Conservation (phyloP, 164 flowering plant genomes). For the Nelumbo lutea region DNA sequence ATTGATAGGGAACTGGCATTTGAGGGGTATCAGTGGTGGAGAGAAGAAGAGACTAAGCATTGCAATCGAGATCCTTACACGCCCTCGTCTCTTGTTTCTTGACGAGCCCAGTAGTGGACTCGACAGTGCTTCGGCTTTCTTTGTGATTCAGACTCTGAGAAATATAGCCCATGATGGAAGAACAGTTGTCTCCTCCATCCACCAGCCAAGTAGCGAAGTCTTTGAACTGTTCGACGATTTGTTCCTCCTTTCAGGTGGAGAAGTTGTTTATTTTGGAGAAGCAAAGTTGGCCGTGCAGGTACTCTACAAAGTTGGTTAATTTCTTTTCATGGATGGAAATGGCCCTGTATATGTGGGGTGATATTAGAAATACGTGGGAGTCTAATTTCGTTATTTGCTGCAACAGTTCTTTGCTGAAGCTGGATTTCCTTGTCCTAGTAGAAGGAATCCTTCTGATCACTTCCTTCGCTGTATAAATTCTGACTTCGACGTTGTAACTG, state of each 20-base stretch:
- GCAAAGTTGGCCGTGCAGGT: conserved; percentile 62
- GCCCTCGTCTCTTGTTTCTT: conserved; percentile 58
- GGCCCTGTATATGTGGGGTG: too few species aligned
- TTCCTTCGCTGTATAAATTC: conserved; percentile 77
- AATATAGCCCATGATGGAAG: conserved; percentile 63
- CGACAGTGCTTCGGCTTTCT: conserved; percentile 31
- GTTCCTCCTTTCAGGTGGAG: conserved; percentile 16
- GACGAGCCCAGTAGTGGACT: conserved; percentile 17
- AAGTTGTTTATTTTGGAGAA: conserved; percentile 63
- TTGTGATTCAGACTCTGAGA: conserved; percentile 50
- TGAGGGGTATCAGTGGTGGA: conserved; percentile 17
- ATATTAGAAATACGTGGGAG: too few species aligned
- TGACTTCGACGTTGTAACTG: conserved; percentile 67
- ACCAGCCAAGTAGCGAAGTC: conserved; percentile 30
- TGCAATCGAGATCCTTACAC: conserved; percentile 57
- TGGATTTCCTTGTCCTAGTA: conserved; percentile 75
- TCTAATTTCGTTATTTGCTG: too few species aligned
- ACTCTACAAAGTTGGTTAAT: not conserved
- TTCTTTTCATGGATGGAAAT: too few species aligned
- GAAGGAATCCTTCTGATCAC: conserved; percentile 81
- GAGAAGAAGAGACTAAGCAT: conserved; percentile 77
- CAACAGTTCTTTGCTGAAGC: conserved; percentile 75
- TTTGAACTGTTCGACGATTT: conserved; percentile 76
- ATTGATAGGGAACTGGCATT: conserved; percentile 70
- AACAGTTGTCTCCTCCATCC: conserved; percentile 53